Conservation (phyloP, 2,329 filamentous ascomycete genomes). For the Fusarium sp. region DNA sequence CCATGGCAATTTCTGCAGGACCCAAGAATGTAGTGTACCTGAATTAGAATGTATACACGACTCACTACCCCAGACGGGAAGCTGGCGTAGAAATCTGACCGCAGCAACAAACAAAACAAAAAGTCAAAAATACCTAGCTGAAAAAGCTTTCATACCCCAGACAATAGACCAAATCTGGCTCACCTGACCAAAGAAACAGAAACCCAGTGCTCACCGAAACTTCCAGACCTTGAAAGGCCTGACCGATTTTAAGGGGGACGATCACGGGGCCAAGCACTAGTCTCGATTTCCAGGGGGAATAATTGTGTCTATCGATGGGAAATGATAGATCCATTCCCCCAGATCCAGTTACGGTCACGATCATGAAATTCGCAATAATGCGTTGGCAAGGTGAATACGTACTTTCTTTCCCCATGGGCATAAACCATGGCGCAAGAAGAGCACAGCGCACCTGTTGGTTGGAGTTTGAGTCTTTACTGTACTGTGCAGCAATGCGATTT, state of each 20-base stretch:
- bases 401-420: slow-evolving; percentile 14
- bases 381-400: slow-evolving; percentile 17
- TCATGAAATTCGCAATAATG: slow-evolving; percentile 33
- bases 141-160: slow-evolving; percentile 24
- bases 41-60: slow-evolving; percentile 28
- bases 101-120: slow-evolving; percentile 10
- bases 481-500: not conserved
- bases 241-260: slow-evolving; percentile 34
- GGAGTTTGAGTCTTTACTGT: not conserved
- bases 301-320: slow-evolving; percentile 14
- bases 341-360: slow-evolving; percentile 33
- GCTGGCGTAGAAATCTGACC: slow-evolving; percentile 25
- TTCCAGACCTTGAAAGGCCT: slow-evolving; percentile 34
- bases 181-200: slow-evolving; percentile 38
- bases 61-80: slow-evolving; percentile 42
- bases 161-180: slow-evolving; percentile 25
- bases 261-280: slow-evolving; percentile 40
- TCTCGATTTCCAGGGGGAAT: slow-evolving; percentile 26
- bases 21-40: slow-evolving; percentile 11
- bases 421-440: slow-evolving; percentile 18
- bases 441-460: slow-evolving; percentile 26
- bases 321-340: slow-evolving; percentile 28
- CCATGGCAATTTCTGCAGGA: slow-evolving; percentile 23
- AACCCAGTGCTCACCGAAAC: slow-evolving; percentile 42
- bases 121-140: slow-evolving; percentile 25